Conservation (phyloP, 2,329 filamentous ascomycete genomes). For the Ceratocystis albifundus region DNA sequence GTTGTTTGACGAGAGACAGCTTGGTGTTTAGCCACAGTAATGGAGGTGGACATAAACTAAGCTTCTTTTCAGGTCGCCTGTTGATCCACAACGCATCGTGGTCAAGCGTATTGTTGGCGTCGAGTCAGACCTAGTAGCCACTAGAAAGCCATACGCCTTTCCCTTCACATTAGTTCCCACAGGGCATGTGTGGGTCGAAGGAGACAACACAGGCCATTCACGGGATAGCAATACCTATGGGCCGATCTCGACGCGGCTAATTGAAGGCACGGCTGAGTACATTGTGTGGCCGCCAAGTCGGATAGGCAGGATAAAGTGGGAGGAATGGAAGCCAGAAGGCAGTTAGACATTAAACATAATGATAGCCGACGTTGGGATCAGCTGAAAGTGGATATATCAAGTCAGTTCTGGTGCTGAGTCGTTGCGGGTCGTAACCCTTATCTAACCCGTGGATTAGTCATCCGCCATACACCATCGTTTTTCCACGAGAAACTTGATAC, state of each 20-base stretch:
- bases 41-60: not conserved
- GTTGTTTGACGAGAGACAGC: not conserved
- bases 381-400: not conserved
- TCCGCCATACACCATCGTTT: not conserved
- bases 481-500: not conserved
- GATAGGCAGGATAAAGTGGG: constrained; percentile 38
- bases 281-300: constrained; percentile 58
- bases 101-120: constrained; percentile 78
- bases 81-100: constrained; percentile 53
- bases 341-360: too few species aligned
- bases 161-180: constrained; percentile 52
- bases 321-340: not conserved
- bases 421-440: not conserved
- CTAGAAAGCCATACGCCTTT: constrained; percentile 20
- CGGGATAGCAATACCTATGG: constrained; percentile 86
- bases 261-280: constrained; percentile 62
- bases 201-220: constrained; percentile 45
- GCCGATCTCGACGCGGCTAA: constrained; percentile 61
- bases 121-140: constrained; percentile 49
- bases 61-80: constrained; percentile 49
- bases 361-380: not conserved
- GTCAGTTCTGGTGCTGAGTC: not conserved
- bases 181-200: constrained; percentile 91
- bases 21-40: not conserved
- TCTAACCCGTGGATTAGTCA: not conserved